Evolutionary conservation across 805 yeast species (phyloP), one percentile per base, ranked within the genome.

Genomic region (Millerozyma acaciae): DNA sequence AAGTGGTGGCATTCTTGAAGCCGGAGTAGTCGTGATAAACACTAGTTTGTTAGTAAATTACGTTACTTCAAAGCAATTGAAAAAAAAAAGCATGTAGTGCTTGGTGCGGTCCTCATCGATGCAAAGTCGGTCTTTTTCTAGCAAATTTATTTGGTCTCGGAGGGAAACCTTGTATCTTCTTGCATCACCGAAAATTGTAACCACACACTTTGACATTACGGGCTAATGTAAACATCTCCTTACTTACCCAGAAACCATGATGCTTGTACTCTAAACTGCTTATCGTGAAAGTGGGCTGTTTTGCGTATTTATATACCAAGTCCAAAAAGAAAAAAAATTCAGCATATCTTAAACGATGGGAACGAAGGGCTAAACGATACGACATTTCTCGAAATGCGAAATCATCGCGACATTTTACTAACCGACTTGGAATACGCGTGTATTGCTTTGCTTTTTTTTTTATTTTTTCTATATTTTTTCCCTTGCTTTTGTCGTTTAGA

Each of bases 21-120:
- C 55, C 47, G 5, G 62, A 46, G 43, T 60, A 62, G 41, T 62
- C 62, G 44, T 50, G 48, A 39, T 52, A 62, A 16, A 62, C 69
- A 17, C 31, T 28, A 18, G 16, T 13, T 12, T 18, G 40, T 36
- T 32, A 36, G 33, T 32, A 23, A 15, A 10, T 15, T 17, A 14
- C 13, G 3, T 13, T 8, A 18, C 12, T 4, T 32, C 10, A 16
- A n/a, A n/a, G n/a, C n/a, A n/a, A n/a, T n/a, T n/a, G n/a, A n/a
- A n/a, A 4, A 18, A 5, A 6, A 9, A n/a, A 19, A 7, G 8
- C 14, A 3, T 6, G 12, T 19, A 19, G 15, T 5, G 8, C 20
- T 19, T 20, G 9, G 9, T 21, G 9, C 22, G 10, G 22, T 21
- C 8, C 22, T 21, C 10, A 10, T 8, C 18, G 18, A 22, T 17